Evolutionary conservation across 176 grass and related monocot genomes (phyloP), one percentile per base, ranked within the genome.

Genomic region (Melocanna baccifera): DNA sequence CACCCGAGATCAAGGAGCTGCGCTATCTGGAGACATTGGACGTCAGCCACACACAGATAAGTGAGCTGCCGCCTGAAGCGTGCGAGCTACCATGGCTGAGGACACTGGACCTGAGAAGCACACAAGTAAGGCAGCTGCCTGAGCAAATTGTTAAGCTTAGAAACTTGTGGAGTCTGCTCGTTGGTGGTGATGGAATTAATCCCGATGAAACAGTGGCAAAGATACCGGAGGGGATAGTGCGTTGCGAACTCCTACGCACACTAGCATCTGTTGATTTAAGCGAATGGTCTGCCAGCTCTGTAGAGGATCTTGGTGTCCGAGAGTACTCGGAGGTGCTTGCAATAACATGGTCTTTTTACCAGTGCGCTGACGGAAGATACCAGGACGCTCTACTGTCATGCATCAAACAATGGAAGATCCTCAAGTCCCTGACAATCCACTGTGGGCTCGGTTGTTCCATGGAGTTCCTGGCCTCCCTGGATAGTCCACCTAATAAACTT

Each of bases 221-320:
- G 4, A 7, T 63, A 20, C 4, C 39, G 0, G 12, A 73, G 1
- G 26, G 7, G 1, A 22, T 72, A 7, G 3, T 4, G 5, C 18
- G 0, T 36, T 23, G 2, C 15, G 0, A 0, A 0, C 0, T 0
- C 0, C n/a, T 81, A 19, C 0, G 1, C 0, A 64, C 30, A 28
- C 12, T 83, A 37, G 56, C 30, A 1, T 51, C 58, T 66, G 12
- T 84, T 52, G 71, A 84, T 67, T 36, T 36, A 36, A 36, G 34
- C 4, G 34, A 36, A 0, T 36, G 34, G 34, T 36, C 34, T 36
- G 34, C 34, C 34, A 36, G 34, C 34, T 36, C 34, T 36, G 34
- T 36, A 36, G 34, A 36, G 34, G 34, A 3, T 36, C 34, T 36
- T 36, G 34, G 34, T 4, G 34, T 0, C 34, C 4, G 0, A 36